Conservation (phyloP, 1,284 basidiomycete species). For the Phellinidium pouzarii region DNA sequence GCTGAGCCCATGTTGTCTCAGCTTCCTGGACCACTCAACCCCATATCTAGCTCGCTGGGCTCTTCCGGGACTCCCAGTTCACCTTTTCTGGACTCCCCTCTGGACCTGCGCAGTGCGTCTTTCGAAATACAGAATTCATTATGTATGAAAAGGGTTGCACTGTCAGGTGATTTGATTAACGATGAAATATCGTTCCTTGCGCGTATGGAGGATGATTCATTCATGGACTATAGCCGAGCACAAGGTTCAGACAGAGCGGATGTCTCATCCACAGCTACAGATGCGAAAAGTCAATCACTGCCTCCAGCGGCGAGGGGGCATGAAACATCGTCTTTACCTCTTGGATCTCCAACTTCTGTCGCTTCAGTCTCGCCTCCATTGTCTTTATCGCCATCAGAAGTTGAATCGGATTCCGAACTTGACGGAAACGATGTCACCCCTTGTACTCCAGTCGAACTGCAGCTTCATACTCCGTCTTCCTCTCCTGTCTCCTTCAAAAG, state of each 20-base stretch:
- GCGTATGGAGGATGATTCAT: constrained; percentile 16
- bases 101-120: constrained; percentile 5
- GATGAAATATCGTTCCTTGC: constrained; percentile 17
- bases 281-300: neutral
- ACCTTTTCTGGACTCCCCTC: constrained; percentile 8
- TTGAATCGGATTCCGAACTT: neutral
- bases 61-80: neutral
- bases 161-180: constrained; percentile 15
- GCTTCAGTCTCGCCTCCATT: neutral
- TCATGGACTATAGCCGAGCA: constrained; percentile 3
- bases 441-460: neutral
- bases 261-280: neutral
- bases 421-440: neutral
- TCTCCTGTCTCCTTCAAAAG: neutral
- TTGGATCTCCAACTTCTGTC: neutral
- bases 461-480: constrained; percentile 9
- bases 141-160: constrained; percentile 2
- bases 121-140: constrained; percentile 14
- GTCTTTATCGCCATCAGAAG: neutral
- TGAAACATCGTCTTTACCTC: neutral
- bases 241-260: neutral
- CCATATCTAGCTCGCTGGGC: neutral
- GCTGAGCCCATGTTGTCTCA: constrained; percentile 1
- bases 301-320: neutral
- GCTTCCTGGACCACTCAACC: neutral